These are phyloP conservation scores for Protoeuglena noctilucae DNA, from an alignment of 139 green algal genomes.

Conservation along the genomic window DNA sequence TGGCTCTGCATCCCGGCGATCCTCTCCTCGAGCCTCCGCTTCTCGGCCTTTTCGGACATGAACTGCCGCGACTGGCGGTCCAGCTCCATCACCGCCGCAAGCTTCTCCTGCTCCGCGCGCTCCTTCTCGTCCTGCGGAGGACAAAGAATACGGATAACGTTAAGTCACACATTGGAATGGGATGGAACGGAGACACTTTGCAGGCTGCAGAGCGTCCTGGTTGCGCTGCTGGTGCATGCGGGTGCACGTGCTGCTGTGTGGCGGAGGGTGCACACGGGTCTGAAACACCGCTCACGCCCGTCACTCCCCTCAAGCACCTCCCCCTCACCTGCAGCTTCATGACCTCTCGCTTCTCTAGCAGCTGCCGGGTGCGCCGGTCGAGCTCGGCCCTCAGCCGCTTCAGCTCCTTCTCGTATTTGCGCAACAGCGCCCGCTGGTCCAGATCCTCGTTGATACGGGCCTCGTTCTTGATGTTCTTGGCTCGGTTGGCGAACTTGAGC, in stretches of 20 bases:
- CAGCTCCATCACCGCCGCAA: conserved; percentile 78
- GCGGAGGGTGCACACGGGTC: too few species aligned
- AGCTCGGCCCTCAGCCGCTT: conserved; percentile 68
- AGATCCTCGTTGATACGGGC: conserved; percentile 86
- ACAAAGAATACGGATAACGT: too few species aligned
- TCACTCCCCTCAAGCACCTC: too few species aligned
- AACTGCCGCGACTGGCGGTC: conserved; percentile 69
- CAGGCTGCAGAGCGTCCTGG: too few species aligned
- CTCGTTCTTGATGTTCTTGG: conserved; percentile 87
- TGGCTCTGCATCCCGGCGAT: conserved; percentile 74
- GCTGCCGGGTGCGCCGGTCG: conserved; percentile 45
- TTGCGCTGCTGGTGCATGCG: too few species aligned
- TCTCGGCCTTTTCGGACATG: conserved; percentile 78
- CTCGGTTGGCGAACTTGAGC: conserved; percentile 86
- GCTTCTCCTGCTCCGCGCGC: conserved; percentile 83
- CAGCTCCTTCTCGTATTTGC: conserved; percentile 89
- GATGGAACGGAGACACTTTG: too few species aligned
- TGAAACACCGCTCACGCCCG: too few species aligned
- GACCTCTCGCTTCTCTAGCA: conserved; percentile 81
- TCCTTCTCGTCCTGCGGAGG: conserved; percentile 79
- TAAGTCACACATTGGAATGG: too few species aligned
- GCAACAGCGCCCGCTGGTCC: conserved; percentile 81
- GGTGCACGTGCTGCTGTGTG: too few species aligned
- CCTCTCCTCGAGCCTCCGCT: conserved; percentile 59
- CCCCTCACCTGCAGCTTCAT: conserved; percentile 65